Base-by-base conservation (phyloP, 306 rosid genomes). In the Chamaecrista fasciculata region DNA sequence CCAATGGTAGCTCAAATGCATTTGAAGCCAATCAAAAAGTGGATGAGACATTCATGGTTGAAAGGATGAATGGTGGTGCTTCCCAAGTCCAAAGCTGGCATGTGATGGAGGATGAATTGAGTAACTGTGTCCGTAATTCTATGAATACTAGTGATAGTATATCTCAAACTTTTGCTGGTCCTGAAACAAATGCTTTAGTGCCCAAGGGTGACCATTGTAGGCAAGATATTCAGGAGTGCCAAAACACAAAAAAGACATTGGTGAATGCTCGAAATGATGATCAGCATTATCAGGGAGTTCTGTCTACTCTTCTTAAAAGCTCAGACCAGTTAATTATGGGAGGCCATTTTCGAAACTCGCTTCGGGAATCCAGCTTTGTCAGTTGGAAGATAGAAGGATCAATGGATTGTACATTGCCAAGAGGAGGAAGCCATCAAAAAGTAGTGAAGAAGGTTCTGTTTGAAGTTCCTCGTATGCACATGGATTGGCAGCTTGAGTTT, bases 81-180 rank as follows among this genome's bases (percentile, higher is more conserved):
- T 87, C 89, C 48, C 91, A 79, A 79, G 85, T 83, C 40, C 96
- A 87, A 72, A 84, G 83, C 84, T 88, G 96, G 97, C 91, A 83
- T 71, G 65, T 86, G 31, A 72, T 88, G 80, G 96, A 86, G 55
- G 97, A 91, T 37, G 96, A 86, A 58, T 43, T 83, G 25, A 83
- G 91, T 75, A 88, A 88, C 51, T 76, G 87, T 67, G 73, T 81
- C 47, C 87, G 58, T 62, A 82, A 86, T 56, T 91, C 95, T 62
- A 76, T 86, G 91, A 88, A 83, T 74, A 84, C 97, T n/a, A 88
- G 93, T 71, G 97, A 91, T 42, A 85, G 97, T 51, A 84, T 91
- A 81, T 91, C 97, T 67, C 93, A 91, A 69, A 85, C 88, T 61
- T 72, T 88, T 36, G 82, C 76, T n/a, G 70, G 79, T 63, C 79